Percentiles rank a stretch among this genome's conserved stretches.
These are phyloP conservation scores for Blastobotrys parvus DNA, from an alignment of 805 yeast species.

Conservation along the genomic window DNA sequence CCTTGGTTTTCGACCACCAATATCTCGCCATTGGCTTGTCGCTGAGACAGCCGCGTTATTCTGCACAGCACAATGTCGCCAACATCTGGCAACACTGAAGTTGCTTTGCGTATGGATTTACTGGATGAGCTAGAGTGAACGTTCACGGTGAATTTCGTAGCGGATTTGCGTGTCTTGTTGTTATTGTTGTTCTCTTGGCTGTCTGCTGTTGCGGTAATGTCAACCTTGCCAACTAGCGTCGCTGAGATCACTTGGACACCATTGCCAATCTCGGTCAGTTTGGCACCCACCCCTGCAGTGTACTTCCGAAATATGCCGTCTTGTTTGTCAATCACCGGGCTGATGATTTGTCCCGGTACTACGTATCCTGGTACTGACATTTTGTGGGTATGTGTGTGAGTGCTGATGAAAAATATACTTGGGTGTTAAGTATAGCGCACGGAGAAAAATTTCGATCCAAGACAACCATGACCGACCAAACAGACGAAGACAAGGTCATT, in stretches of 20 bases:
- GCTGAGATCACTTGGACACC: constrained; percentile 28
- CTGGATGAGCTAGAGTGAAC: constrained; percentile 20
- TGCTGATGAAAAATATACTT: background rate
- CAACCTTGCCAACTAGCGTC: constrained; percentile 55
- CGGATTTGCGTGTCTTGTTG: constrained; percentile 11
- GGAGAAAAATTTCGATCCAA: background rate
- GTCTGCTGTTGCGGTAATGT: constrained; percentile 15
- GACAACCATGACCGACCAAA: background rate
- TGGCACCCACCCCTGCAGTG: constrained; percentile 59
- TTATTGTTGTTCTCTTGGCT: constrained; percentile 20
- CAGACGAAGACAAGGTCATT: background rate
- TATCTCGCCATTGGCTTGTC: constrained; percentile 75
- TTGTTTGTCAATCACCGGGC: constrained; percentile 39
- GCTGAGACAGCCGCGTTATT: constrained; percentile 55
- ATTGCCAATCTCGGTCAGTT: constrained; percentile 37
- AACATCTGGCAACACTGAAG: constrained; percentile 56
- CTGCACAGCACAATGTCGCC: constrained; percentile 75
- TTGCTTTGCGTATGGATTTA: constrained; percentile 13
- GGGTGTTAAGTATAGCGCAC: too few relatives aligned
- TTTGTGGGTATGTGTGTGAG: background rate
- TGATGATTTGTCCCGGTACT: constrained; percentile 76
- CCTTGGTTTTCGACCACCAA: constrained; percentile 57
- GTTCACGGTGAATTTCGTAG: constrained; percentile 14
- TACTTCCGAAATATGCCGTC: constrained; percentile 35
- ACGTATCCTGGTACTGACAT: constrained; percentile 36